phyloP scores from a whole-genome alignment of 352 stramenopile genomes.

The Poterioochromonas sp. region DNA sequence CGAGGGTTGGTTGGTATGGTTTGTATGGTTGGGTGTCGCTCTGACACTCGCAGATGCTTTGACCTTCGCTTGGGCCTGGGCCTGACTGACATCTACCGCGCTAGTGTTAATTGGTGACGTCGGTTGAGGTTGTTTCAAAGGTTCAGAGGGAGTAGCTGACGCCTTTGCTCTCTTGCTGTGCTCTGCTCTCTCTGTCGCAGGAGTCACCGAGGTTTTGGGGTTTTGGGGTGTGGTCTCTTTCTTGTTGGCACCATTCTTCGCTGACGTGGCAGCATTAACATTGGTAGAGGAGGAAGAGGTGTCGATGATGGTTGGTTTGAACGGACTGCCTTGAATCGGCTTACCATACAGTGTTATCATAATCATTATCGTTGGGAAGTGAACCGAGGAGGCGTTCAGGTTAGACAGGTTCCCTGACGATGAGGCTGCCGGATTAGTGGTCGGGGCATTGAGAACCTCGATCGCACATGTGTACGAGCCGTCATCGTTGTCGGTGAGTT shows the following conservation, averaged over 20 bases:
- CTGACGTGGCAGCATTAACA: background rate
- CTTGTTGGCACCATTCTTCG: background rate
- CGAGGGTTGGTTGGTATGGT: background rate
- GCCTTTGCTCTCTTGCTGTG: background rate
- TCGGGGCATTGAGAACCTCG: background rate
- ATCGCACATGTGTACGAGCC: conserved; percentile 35
- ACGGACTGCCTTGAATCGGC: conserved; percentile 12
- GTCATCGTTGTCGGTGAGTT: conserved; percentile 20
- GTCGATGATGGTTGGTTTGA: background rate
- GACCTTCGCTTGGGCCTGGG: background rate
- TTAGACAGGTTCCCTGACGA: too few species aligned
- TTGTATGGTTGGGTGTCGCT: background rate
- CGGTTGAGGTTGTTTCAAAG: background rate
- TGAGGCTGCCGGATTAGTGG: background rate
- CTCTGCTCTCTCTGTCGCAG: background rate
- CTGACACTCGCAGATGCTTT: background rate
- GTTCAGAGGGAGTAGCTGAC: background rate
- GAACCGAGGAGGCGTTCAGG: too few species aligned
- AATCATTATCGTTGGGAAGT: background rate
- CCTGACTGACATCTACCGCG: background rate
- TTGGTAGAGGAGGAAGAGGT: background rate
- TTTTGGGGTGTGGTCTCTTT: background rate
- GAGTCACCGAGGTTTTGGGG: background rate
- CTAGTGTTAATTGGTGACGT: background rate
- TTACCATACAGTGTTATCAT: conserved; percentile 20